Percentiles rank a stretch among this genome's conserved stretches.
phyloP scores from a whole-genome alignment of 768 basidiomycete species.

The Pleurotus ostreatus region DNA sequence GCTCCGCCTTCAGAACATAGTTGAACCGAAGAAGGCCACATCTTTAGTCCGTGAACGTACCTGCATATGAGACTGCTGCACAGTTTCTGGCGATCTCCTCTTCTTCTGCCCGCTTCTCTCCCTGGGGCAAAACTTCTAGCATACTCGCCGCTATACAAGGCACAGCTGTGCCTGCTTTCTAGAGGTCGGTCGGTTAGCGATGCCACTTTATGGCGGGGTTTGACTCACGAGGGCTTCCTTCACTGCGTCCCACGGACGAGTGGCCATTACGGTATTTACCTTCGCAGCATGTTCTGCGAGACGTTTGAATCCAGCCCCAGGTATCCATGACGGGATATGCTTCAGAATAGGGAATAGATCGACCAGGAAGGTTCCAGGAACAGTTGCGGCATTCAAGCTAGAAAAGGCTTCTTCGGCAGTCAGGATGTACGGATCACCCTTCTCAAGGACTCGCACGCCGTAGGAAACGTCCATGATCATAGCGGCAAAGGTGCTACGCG shows the following conservation, averaged over 20 bases:
- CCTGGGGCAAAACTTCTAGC: slow-evolving; percentile 2
- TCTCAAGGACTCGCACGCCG: neutral
- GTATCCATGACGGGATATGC: slow-evolving; percentile 4
- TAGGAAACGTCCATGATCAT: slow-evolving; percentile 8
- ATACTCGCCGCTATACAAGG: slow-evolving; percentile 5
- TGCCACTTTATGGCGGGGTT: neutral
- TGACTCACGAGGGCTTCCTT: slow-evolving; percentile 1
- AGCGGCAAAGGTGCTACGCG: slow-evolving; percentile 1
- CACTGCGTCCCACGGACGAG: slow-evolving; percentile 2
- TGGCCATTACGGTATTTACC: slow-evolving; percentile 5
- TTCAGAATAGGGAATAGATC: slow-evolving; percentile 6
- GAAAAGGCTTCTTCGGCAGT: slow-evolving; percentile 7
- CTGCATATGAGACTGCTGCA: slow-evolving; percentile 6
- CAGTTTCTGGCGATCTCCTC: slow-evolving; percentile 6
- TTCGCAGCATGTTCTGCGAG: neutral
- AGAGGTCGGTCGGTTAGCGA: neutral
- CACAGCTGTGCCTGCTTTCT: slow-evolving; percentile 3
- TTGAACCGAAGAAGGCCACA: neutral
- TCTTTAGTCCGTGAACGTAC: neutral
- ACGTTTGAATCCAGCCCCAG: slow-evolving; percentile 5
- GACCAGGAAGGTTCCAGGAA: slow-evolving; percentile 6
- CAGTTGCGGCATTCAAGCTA: slow-evolving; percentile 3
- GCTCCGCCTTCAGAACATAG: slow-evolving; percentile 5
- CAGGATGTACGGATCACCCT: neutral
- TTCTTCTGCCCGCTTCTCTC: slow-evolving; percentile 2